phyloP scores from a whole-genome alignment of 352 stramenopile genomes.

The Phytophthora brassicae region DNA sequence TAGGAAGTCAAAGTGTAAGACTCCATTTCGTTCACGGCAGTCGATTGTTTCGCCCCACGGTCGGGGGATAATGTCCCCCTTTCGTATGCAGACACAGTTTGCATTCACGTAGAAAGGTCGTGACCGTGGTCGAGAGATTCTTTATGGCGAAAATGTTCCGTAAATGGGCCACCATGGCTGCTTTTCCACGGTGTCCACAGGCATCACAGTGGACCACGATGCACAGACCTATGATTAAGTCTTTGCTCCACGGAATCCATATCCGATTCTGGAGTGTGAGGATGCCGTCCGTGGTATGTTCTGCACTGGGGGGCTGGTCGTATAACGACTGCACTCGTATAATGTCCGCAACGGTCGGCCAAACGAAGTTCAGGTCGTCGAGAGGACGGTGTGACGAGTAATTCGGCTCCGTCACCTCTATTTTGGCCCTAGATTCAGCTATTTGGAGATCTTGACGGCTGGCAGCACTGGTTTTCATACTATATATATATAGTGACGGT shows the following conservation, averaged over 20 bases:
- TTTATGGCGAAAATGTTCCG: background rate
- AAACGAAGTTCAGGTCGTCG: no score
- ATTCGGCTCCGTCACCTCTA: no score
- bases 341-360: background rate
- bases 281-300: background rate
- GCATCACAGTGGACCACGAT: background rate
- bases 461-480: no score
- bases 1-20: no score
- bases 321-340: background rate
- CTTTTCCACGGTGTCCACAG: background rate
- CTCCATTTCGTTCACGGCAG: no score
- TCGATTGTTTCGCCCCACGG: slow-evolving; percentile 11
- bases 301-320: background rate
- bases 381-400: no score
- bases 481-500: no score
- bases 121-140: no score
- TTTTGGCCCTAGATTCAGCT: no score
- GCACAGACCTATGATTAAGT: background rate
- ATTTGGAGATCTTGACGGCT: no score
- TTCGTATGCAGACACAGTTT: slow-evolving; percentile 6
- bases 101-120: no score
- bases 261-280: background rate
- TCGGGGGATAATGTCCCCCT: background rate
- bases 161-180: background rate
- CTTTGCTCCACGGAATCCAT: background rate